Evolutionary conservation across 2,329 filamentous ascomycete genomes (phyloP), one percentile per base, ranked within the genome.

Genomic region (Monilinia polystroma): DNA sequence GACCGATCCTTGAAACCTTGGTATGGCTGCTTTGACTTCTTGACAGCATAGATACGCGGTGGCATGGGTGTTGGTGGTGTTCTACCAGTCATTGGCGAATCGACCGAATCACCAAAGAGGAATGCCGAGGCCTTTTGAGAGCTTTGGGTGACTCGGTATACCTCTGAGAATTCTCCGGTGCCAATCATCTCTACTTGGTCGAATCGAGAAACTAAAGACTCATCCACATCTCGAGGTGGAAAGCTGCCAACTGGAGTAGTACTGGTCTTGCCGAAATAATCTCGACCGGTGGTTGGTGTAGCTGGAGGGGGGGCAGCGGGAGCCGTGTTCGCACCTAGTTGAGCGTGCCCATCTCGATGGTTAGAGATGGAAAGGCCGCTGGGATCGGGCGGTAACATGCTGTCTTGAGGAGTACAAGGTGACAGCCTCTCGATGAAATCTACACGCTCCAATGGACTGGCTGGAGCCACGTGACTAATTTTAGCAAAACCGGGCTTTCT

Each of bases 161-260:
- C 95, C 66, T 90, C 87, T 0, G 95, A 98, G 76, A 99, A 99
- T 76, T 97, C 94, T 67, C 95, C 95, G 68, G 89, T 89, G 58
- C 94, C 94, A 71, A 94, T 85, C 68, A 89, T 83, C 72, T 92
- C 90, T 16, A 96, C 90, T 68, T 89, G 90, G 65, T 90, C 87
- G 76, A 99, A 99, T 64, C 90, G 87, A 4, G 87, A 84, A 16
- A 86, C 86, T 63, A 97, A 80, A 63, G 85, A 86, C 29, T 87
- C 85, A 74, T 98, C 94, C 20, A 94, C 84, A 69, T 96, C 88
- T 56, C 87, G 86, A 45, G 86, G 84, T n/a, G 85, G 85, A 67
- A 89, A 85, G 10, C 84, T 86, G 72, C 91, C 89, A 64, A 93
- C 83, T 2, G 89, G 85, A 5, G 89, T 90, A 54, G 90, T 87